Evolutionary conservation across 805 yeast genomes (phyloP).

Genomic region (Metschnikowia continentalis): DNA sequence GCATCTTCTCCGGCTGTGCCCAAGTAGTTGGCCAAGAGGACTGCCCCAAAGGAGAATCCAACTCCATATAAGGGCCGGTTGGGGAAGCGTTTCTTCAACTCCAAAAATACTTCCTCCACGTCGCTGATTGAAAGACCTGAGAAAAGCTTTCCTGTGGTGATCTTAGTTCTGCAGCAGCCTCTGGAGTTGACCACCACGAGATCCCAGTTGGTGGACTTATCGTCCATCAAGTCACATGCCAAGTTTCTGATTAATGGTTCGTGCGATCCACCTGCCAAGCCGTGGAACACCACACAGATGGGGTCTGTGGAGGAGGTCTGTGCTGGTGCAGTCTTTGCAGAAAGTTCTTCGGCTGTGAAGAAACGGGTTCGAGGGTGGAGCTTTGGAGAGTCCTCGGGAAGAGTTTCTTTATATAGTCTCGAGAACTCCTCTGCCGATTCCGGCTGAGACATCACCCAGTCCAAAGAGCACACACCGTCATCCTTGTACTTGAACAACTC

Average conservation of each 20-base stretch:
- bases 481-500: slow-evolving; percentile 55
- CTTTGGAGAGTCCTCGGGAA: slow-evolving; percentile 33
- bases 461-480: slow-evolving; percentile 71
- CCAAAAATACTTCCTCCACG: slow-evolving; percentile 50
- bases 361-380: slow-evolving; percentile 54
- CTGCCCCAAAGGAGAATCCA: slow-evolving; percentile 83
- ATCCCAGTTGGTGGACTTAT: slow-evolving; percentile 44
- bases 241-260: slow-evolving; percentile 69
- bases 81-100: slow-evolving; percentile 51
- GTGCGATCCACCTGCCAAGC: slow-evolving; percentile 82
- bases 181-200: slow-evolving; percentile 66
- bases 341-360: slow-evolving; percentile 44
- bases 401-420: slow-evolving; percentile 23
- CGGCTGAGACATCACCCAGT: slow-evolving; percentile 52
- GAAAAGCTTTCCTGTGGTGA: slow-evolving; percentile 68
- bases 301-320: slow-evolving; percentile 43
- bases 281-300: slow-evolving; percentile 64
- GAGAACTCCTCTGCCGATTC: slow-evolving; percentile 25
- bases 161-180: slow-evolving; percentile 69
- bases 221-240: slow-evolving; percentile 33
- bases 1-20: slow-evolving; percentile 49
- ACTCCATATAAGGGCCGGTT: slow-evolving; percentile 57
- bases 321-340: slow-evolving; percentile 12
- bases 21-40: slow-evolving; percentile 64
- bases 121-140: slow-evolving; percentile 73